phyloP scores from a whole-genome alignment of 2,329 filamentous ascomycete genomes.

The Elsinoe ampelina region DNA sequence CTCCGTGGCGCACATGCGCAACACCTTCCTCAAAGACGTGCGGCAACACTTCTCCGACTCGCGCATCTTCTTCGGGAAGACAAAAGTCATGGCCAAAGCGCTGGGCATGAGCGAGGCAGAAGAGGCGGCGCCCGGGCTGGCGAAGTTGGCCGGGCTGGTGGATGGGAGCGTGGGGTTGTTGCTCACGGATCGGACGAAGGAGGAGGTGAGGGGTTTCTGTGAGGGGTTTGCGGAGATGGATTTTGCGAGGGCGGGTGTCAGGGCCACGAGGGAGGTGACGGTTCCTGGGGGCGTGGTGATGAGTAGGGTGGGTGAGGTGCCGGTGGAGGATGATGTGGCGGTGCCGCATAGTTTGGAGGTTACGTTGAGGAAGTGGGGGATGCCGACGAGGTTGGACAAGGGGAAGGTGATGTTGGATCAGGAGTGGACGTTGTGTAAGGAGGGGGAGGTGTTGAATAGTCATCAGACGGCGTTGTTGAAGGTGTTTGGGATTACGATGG shows the following conservation, averaged over 20 bases:
- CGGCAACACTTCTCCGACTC: conserved; percentile 75
- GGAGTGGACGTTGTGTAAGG: conserved; percentile 68
- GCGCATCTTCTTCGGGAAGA: conserved; percentile 97
- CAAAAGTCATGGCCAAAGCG: conserved; percentile 95
- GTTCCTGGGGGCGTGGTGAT: conserved; percentile 79
- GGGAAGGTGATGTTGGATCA: conserved; percentile 74
- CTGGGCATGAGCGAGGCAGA: conserved; percentile 64
- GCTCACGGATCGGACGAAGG: conserved; percentile 69
- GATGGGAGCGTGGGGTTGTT: conserved; percentile 79
- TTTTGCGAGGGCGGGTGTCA: conserved; percentile 79
- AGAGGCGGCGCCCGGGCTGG: conserved; percentile 70
- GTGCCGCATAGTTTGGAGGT: conserved; percentile 84
- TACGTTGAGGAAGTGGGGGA: conserved; percentile 75
- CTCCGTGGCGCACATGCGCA: conserved; percentile 93
- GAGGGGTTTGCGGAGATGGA: conserved; percentile 63
- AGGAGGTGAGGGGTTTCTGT: conserved; percentile 64
- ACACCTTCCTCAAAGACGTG: conserved; percentile 88
- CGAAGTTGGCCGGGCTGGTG: conserved; percentile 60
- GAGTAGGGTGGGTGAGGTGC: conserved; percentile 67
- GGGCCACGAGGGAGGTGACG: conserved; percentile 63
- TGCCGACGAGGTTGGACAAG: conserved; percentile 81
- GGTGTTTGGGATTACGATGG: conserved; percentile 81
- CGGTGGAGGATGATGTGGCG: conserved; percentile 72
- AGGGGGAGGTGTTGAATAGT: conserved; percentile 77
- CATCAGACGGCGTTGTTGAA: conserved; percentile 90